phyloP scores from a whole-genome alignment of 2,329 filamentous ascomycete genomes.

The Parascedosporium putredinis region DNA sequence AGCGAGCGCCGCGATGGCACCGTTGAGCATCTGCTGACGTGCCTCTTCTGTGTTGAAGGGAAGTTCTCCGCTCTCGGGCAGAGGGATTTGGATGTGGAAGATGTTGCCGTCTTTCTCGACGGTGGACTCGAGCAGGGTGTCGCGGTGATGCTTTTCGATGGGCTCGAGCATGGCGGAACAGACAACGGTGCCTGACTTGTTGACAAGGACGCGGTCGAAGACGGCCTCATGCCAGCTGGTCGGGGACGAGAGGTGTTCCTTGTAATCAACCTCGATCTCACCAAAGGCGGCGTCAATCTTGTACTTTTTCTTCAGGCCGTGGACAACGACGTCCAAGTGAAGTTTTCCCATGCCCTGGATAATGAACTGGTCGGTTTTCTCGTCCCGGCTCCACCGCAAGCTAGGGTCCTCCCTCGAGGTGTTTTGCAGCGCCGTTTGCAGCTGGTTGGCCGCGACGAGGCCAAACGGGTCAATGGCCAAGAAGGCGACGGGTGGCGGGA shows the following conservation, averaged over 20 bases:
- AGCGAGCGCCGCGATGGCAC: constrained; percentile 71
- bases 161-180: constrained; percentile 62
- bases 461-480: constrained; percentile 80
- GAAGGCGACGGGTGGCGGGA: constrained; percentile 92
- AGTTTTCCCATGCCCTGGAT: constrained; percentile 94
- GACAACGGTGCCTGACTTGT: constrained; percentile 66
- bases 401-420: constrained; percentile 88
- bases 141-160: constrained; percentile 31
- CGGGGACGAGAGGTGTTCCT: constrained; percentile 60
- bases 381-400: constrained; percentile 70
- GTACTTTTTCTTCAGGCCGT: constrained; percentile 79
- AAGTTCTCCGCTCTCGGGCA: neutral
- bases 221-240: constrained; percentile 48
- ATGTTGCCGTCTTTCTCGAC: constrained; percentile 61
- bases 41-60: constrained; percentile 28
- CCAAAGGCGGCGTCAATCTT: constrained; percentile 82
- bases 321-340: constrained; percentile 84
- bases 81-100: constrained; percentile 34
- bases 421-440: constrained; percentile 65
- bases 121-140: constrained; percentile 28
- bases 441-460: constrained; percentile 65
- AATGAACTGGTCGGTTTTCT: constrained; percentile 87
- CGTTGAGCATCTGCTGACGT: constrained; percentile 60
- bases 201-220: constrained; percentile 72
- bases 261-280: constrained; percentile 88